These are phyloP conservation scores for Dactylellina drechsleri DNA, from an alignment of 2,329 filamentous ascomycete genomes.

Conservation along the genomic window DNA sequence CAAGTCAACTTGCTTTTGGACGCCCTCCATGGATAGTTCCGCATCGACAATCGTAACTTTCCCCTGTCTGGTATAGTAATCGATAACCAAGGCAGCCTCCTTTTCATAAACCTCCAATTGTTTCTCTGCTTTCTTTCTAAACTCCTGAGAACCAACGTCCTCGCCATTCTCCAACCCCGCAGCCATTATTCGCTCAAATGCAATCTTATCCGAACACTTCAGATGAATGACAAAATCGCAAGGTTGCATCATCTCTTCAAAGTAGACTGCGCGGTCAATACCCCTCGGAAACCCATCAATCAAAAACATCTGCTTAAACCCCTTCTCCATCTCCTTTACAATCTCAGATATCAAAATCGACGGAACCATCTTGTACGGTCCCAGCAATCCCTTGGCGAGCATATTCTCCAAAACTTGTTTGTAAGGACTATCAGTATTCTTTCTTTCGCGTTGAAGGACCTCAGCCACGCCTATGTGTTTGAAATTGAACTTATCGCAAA, in stretches of 20 bases:
- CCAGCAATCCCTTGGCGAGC: conserved; percentile 31
- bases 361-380: conserved; percentile 44
- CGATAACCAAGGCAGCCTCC: conserved; percentile 13
- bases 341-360: conserved; percentile 42
- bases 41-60: conserved; percentile 42
- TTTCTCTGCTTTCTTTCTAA: background rate
- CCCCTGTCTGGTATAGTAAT: conserved; percentile 32
- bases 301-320: conserved; percentile 36
- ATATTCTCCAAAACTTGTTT: conserved; percentile 21
- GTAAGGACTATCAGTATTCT: conserved; percentile 23
- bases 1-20: conserved; percentile 32
- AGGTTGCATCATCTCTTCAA: conserved; percentile 33
- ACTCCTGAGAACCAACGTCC: background rate
- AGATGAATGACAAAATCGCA: conserved; percentile 31
- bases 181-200: conserved; percentile 8
- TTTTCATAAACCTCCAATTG: conserved; percentile 8
- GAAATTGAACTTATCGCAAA: conserved; percentile 30
- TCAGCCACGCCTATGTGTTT: conserved; percentile 34
- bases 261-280: conserved; percentile 26
- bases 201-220: conserved; percentile 16
- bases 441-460: conserved; percentile 23
- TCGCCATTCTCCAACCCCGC: background rate
- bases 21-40: background rate
- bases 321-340: conserved; percentile 29
- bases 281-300: conserved; percentile 40